These are phyloP conservation scores for Nemania sp. DNA, from an alignment of 2,329 filamentous ascomycete genomes.

Conservation along the genomic window DNA sequence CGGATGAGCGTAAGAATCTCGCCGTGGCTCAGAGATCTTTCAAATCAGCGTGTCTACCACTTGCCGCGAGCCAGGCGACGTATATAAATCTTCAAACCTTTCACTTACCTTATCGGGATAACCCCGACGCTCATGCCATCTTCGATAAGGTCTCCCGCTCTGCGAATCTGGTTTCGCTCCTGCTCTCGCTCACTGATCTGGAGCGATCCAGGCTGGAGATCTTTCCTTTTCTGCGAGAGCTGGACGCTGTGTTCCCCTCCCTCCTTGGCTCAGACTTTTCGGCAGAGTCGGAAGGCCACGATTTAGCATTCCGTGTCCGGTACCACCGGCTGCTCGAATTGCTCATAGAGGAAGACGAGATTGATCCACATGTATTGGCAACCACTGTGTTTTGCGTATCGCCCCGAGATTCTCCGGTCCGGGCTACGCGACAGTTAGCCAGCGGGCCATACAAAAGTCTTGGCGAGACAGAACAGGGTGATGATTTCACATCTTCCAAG, in stretches of 20 bases:
- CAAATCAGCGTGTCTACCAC: conserved; percentile 25
- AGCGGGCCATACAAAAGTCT: conserved; percentile 31
- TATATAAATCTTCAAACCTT: conserved; percentile 28
- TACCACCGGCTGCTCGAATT: conserved; percentile 27
- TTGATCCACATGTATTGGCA: conserved; percentile 27
- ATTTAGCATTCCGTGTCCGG: conserved; percentile 34
- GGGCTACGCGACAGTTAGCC: conserved; percentile 19
- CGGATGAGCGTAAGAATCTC: conserved; percentile 23
- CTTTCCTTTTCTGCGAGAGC: conserved; percentile 27
- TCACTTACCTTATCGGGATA: conserved; percentile 22
- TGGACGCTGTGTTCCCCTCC: conserved; percentile 32
- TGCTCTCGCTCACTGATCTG: conserved; percentile 27
- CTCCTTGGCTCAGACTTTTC: conserved; percentile 18
- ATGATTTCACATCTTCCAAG: conserved; percentile 2
- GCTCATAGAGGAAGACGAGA: conserved; percentile 17
- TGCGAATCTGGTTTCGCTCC: conserved; percentile 35
- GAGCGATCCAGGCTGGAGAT: conserved; percentile 9
- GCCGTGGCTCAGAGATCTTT: conserved; percentile 21
- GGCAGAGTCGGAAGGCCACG: conserved; percentile 13
- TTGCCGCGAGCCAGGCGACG: conserved; percentile 18
- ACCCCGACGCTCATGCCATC: conserved; percentile 13
- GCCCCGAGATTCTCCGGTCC: not conserved
- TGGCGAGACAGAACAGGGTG: conserved; percentile 13
- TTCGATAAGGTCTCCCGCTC: conserved; percentile 25
- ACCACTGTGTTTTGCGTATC: conserved; percentile 32